Conservation (phyloP, 2,329 filamentous ascomycete genomes). For the Sarocladium kiliense region DNA sequence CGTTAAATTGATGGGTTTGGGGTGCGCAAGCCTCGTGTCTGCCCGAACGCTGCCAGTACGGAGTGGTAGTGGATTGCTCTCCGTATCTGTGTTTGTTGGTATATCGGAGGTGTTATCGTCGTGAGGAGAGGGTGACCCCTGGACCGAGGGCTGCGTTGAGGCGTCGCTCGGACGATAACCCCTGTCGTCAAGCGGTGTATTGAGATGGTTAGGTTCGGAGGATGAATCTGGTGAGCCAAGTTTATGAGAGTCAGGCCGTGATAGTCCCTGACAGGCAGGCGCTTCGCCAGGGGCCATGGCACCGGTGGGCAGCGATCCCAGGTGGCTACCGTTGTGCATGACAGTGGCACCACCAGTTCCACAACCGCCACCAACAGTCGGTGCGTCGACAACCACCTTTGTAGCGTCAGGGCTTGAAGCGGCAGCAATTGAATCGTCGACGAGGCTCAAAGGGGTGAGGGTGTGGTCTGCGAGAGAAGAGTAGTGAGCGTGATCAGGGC, state of each 20-base stretch:
- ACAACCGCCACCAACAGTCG: not conserved
- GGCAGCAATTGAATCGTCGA: not conserved
- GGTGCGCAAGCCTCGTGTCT: constrained; percentile 35
- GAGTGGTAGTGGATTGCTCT: constrained; percentile 17
- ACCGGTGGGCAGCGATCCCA: not conserved
- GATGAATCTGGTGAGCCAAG: not conserved
- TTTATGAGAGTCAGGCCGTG: not conserved
- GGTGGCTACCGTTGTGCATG: not conserved
- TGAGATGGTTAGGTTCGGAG: not conserved
- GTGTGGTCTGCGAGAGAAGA: constrained; percentile 2
- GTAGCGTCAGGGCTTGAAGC: not conserved
- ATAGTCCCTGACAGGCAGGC: not conserved
- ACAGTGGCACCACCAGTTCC: not conserved
- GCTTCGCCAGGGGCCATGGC: constrained; percentile 2
- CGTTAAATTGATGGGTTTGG: constrained; percentile 43
- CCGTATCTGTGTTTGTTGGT: not conserved
- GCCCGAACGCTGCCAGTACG: constrained; percentile 35
- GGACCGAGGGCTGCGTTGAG: not conserved
- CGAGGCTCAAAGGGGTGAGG: constrained; percentile 3
- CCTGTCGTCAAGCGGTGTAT: not conserved
- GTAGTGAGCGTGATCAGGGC: constrained; percentile 1
- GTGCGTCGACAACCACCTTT: not conserved
- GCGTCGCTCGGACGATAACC: not conserved
- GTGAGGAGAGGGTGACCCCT: not conserved
- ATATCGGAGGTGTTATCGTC: not conserved